These are phyloP conservation scores for Chlorencoelia australis DNA, from an alignment of 2,329 filamentous ascomycete genomes.

Conservation along the genomic window DNA sequence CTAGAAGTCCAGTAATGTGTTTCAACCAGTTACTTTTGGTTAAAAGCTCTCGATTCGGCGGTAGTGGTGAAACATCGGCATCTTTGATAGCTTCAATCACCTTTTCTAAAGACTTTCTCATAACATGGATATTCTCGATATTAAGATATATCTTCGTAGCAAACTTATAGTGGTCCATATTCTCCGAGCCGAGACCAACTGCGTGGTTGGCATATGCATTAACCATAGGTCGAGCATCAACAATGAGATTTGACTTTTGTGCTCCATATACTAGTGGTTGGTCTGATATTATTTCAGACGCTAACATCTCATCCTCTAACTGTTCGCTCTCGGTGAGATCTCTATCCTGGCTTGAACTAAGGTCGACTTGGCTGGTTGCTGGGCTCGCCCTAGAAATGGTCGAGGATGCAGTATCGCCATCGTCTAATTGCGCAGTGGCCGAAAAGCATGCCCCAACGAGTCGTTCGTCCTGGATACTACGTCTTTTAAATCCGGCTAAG, in stretches of 20 bases:
- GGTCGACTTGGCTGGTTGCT: conserved; percentile 41
- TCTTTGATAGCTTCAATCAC: conserved; percentile 88
- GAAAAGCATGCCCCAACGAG: conserved; percentile 88
- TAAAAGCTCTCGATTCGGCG: conserved; percentile 72
- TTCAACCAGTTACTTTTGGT: conserved; percentile 83
- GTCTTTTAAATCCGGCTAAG: conserved; percentile 74
- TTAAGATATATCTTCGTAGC: conserved; percentile 86
- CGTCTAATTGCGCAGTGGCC: conserved; percentile 34
- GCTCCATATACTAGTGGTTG: conserved; percentile 73
- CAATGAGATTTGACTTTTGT: conserved; percentile 87
- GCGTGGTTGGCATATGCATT: conserved; percentile 94
- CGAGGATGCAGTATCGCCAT: conserved; percentile 18
- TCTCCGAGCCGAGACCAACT: conserved; percentile 86
- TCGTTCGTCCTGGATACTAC: conserved; percentile 92
- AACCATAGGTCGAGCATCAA: conserved; percentile 87
- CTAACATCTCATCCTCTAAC: conserved; percentile 58
- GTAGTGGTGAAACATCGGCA: conserved; percentile 73
- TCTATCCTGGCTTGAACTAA: conserved; percentile 25
- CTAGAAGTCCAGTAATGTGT: conserved; percentile 75
- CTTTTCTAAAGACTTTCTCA: conserved; percentile 81
- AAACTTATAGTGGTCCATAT: conserved; percentile 94
- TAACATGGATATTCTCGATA: conserved; percentile 98
- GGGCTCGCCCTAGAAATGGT: conserved; percentile 29
- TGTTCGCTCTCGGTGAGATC: conserved; percentile 54
- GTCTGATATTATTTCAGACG: conserved; percentile 41